Percentiles rank a stretch among this genome's conserved stretches.
phyloP scores from a whole-genome alignment of 2,329 filamentous ascomycete genomes.

The Pseudocercospora fuligena region DNA sequence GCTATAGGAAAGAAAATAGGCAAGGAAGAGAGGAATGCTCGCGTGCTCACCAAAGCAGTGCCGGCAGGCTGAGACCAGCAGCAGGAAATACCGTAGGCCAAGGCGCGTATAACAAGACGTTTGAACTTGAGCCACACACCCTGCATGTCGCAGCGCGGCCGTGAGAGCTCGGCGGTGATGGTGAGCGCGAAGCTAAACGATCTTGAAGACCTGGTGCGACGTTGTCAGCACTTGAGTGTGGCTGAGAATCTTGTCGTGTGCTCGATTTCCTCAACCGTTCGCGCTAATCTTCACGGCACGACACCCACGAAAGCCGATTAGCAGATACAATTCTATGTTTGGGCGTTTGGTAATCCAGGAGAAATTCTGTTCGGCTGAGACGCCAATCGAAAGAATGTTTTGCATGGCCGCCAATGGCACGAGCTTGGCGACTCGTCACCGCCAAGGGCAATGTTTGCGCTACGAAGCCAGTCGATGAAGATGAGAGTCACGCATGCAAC shows the following conservation, averaged over 20 bases:
- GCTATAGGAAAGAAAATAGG: background rate
- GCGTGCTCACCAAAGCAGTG: constrained; percentile 3
- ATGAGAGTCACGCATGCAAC: background rate
- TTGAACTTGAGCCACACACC: constrained; percentile 8
- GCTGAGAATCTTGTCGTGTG: constrained; percentile 4
- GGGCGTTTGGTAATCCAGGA: background rate
- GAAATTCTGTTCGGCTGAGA: background rate
- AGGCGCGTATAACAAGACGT: background rate
- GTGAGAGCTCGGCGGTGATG: background rate
- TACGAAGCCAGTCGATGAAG: background rate
- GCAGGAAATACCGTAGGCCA: background rate
- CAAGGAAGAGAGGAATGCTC: constrained; percentile 7
- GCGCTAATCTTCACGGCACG: background rate
- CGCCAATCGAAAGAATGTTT: background rate
- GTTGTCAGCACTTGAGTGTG: background rate
- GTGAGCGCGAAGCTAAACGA: background rate
- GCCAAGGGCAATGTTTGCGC: background rate
- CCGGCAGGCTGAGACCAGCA: background rate
- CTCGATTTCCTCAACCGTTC: background rate
- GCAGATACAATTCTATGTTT: background rate
- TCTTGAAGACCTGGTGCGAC: background rate
- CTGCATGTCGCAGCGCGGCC: constrained; percentile 1
- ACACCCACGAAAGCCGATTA: background rate
- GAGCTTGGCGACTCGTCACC: background rate
- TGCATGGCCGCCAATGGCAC: background rate